These are phyloP conservation scores for Myxozyma kluyveri DNA, from an alignment of 805 yeast species.

Conservation along the genomic window DNA sequence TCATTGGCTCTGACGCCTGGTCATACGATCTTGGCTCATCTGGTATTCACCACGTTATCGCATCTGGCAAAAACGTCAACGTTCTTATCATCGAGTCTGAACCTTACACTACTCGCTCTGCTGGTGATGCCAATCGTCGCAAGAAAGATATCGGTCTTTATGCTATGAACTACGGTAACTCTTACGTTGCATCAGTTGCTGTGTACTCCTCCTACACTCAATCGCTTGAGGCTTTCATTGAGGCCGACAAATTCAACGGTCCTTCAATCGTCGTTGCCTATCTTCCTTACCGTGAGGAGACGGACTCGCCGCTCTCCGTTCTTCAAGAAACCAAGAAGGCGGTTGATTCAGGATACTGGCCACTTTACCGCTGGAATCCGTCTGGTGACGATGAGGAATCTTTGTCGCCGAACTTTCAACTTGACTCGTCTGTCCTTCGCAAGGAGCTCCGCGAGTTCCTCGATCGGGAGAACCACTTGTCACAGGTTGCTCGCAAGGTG, in stretches of 20 bases:
- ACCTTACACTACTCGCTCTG: slow-evolving; percentile 50
- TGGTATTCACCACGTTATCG: slow-evolving; percentile 80
- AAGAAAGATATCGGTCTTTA: slow-evolving; percentile 91
- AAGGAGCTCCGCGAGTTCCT: slow-evolving; percentile 74
- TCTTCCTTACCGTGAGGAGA: slow-evolving; percentile 67
- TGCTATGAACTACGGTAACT: slow-evolving; percentile 88
- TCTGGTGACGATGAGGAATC: slow-evolving; percentile 44
- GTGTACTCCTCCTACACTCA: slow-evolving; percentile 92
- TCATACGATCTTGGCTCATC: slow-evolving; percentile 87
- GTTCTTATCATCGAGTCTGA: slow-evolving; percentile 85
- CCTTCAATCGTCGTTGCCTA: slow-evolving; percentile 91
- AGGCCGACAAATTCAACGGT: slow-evolving; percentile 85
- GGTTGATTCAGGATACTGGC: slow-evolving; percentile 96
- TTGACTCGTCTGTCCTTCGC: slow-evolving; percentile 81
- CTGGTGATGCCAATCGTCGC: slow-evolving; percentile 42
- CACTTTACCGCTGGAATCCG: slow-evolving; percentile 85
- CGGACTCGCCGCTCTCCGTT: slow-evolving; percentile 61
- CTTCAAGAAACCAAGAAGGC: slow-evolving; percentile 84
- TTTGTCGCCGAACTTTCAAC: slow-evolving; percentile 57
- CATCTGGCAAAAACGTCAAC: slow-evolving; percentile 74
- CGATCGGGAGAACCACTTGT: slow-evolving; percentile 85
- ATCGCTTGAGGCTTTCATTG: slow-evolving; percentile 79
- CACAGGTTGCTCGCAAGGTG: slow-evolving; percentile 64
- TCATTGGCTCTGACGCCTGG: slow-evolving; percentile 94
- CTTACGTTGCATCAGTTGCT: slow-evolving; percentile 92